Base-by-base conservation (phyloP, 2,329 filamentous ascomycete species). In the Verticillium dahliae region DNA sequence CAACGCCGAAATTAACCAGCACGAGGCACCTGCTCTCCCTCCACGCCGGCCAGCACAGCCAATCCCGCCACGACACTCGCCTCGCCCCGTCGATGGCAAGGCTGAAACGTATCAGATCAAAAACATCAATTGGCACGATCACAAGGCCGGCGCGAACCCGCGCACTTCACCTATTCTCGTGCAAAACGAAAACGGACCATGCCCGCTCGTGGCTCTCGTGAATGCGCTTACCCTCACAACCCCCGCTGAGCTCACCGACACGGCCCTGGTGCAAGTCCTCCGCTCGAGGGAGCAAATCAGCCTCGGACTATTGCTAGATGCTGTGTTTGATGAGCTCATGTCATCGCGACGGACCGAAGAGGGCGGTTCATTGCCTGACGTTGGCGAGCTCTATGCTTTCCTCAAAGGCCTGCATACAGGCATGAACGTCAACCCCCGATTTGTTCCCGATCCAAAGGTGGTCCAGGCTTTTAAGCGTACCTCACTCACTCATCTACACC, bases 381-480 rank as follows among this genome's bases (percentile, higher is more conserved):
- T 98, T 10, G 85, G 88, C 39, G 93, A 97, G 62, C 80, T 99
- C 1, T 96, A 97, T 72, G 82, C 84, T 6, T 99, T 99, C 70
- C 79, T 99, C 2, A 85, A 95, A 61, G 90, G 91, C 55, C 78
- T 99, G 2, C 92, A 97, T 68, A 98, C 93, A 0, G 95, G 95
- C 41, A 97, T 99, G 91, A 99, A 98, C 69, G 94, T 98, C 62
- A 99, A 99, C 66, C 95, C 95, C 2, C 86, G 90, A 22, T 95
- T 97, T 65, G 82, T 96, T 7, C 83, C 91, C 1, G 81, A 79
- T 0, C 71, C 76, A 7, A 78, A 82, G 14, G 73, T 79, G 22
- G 70, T 78, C 35, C 74, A 69, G 60, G 78, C 80, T 2, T 80
- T 81, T 56, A 81, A 80, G 70, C 80, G 76, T 58, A 85, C 77